Percentiles rank a stretch among this genome's conserved stretches.
Evolutionary conservation across 1,139 yeast genomes (phyloP).

Genomic region (Arxiozyma bovina): DNA sequence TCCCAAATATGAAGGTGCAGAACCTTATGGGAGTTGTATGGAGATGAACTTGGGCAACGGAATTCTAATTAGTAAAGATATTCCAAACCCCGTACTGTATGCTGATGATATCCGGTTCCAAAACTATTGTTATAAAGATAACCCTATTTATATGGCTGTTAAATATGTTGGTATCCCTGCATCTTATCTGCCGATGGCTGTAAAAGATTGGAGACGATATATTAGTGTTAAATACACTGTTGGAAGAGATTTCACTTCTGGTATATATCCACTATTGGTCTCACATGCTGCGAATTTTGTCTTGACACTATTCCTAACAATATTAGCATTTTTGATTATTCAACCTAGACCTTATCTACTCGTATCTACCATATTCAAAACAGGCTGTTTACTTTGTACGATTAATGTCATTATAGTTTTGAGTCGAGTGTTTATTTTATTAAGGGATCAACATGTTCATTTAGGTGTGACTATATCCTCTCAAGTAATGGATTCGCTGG

Average conservation of each 20-base stretch:
- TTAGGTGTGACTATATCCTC: constrained; percentile 52
- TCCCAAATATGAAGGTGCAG: neutral
- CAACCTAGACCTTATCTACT: constrained; percentile 27
- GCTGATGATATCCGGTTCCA: constrained; percentile 16
- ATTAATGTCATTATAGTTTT: constrained; percentile 46
- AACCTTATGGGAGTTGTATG: constrained; percentile 18
- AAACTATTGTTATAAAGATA: constrained; percentile 21
- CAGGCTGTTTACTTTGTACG: constrained; percentile 42
- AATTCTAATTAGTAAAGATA: constrained; percentile 14
- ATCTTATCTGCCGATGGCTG: constrained; percentile 16
- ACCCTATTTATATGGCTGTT: constrained; percentile 32
- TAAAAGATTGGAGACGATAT: constrained; percentile 27
- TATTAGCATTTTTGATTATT: constrained; percentile 51
- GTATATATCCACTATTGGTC: constrained; percentile 53
- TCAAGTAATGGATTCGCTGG: constrained; percentile 40
- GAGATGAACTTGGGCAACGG: constrained; percentile 20
- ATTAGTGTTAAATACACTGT: constrained; percentile 7
- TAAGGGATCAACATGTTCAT: constrained; percentile 39
- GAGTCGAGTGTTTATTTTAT: constrained; percentile 40
- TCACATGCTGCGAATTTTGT: constrained; percentile 59
- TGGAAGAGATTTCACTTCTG: constrained; percentile 43
- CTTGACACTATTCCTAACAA: constrained; percentile 53
- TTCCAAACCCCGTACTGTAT: constrained; percentile 10
- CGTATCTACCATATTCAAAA: constrained; percentile 39
- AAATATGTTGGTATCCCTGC: constrained; percentile 16